A percentile compares a stretch with the other conserved stretches of the same genome.
phyloP scores from a whole-genome alignment of 805 yeast species.

The Suhomyces emberorum region DNA sequence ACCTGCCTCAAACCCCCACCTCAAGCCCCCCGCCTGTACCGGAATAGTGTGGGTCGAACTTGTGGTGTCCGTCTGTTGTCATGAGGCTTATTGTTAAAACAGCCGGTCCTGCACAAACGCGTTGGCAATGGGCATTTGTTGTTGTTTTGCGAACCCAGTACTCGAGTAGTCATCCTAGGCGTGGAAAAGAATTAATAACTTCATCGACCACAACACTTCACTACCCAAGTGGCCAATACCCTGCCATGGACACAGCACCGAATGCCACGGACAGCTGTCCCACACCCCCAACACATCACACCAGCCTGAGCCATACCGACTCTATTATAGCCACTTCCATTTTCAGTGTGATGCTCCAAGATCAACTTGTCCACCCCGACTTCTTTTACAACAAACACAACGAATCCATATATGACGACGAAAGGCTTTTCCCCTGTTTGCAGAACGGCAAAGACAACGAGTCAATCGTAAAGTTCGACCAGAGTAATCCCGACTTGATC shows the following conservation, averaged over 20 bases:
- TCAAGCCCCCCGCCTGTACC: too few relatives aligned
- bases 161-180: too few relatives aligned
- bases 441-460: slow-evolving; percentile 15
- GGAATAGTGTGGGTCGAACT: too few relatives aligned
- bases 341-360: slow-evolving; percentile 2
- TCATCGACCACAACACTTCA: not conserved
- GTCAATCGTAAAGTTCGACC: slow-evolving; percentile 34
- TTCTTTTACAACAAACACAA: slow-evolving; percentile 33
- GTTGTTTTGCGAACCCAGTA: not conserved
- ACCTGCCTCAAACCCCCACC: too few relatives aligned
- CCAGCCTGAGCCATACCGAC: not conserved
- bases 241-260: slow-evolving; percentile 1
- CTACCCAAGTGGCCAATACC: not conserved
- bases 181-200: too few relatives aligned
- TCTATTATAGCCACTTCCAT: not conserved
- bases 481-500: slow-evolving; percentile 27
- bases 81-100: too few relatives aligned
- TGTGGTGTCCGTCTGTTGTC: too few relatives aligned
- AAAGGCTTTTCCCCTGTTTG: slow-evolving; percentile 30
- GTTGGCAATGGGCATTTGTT: not conserved
- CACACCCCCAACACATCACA: not conserved
- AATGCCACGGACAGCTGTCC: not conserved
- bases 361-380: slow-evolving; percentile 16
- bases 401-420: slow-evolving; percentile 38
- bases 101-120: slow-evolving; percentile 1